phyloP scores from a whole-genome alignment of 148 eudicot species.

The Rhododendron williamsianum region DNA sequence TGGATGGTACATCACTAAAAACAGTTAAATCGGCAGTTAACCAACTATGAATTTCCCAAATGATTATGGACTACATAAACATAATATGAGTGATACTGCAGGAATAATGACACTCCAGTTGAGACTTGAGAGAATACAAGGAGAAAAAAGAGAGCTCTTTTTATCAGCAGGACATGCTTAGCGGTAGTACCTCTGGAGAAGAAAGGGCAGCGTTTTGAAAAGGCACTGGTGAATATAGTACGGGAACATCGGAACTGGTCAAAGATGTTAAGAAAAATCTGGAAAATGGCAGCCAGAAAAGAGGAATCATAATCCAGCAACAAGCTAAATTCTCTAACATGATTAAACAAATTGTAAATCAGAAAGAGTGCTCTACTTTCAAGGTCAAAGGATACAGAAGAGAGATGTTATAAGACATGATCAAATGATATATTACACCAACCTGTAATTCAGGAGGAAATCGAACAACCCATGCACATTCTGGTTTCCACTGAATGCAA shows the following conservation, averaged over 20 bases:
- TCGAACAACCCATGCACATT: constrained; percentile 84
- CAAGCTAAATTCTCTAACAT: not conserved
- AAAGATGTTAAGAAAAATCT: constrained; percentile 54
- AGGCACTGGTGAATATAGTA: constrained; percentile 72
- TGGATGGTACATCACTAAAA: not conserved
- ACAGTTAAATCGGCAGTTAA: not conserved
- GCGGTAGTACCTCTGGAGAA: constrained; percentile 64
- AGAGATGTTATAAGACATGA: not conserved
- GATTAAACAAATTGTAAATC: not conserved
- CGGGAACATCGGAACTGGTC: constrained; percentile 74
- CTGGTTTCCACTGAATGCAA: constrained; percentile 61
- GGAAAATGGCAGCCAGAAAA: constrained; percentile 20
- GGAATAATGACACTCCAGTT: not conserved
- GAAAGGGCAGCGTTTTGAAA: constrained; percentile 81
- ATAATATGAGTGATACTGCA: not conserved
- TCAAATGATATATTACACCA: not conserved
- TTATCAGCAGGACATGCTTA: not conserved
- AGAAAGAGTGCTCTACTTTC: not conserved
- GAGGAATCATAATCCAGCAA: not conserved
- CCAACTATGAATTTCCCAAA: not conserved
- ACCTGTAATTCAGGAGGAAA: constrained; percentile 73
- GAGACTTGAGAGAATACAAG: not conserved
- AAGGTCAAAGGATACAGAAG: not conserved
- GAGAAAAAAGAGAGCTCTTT: not conserved
- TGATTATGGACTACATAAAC: not conserved